phyloP scores from a whole-genome alignment of 2,329 filamentous ascomycete species.

The Cladophialophora immunda region DNA sequence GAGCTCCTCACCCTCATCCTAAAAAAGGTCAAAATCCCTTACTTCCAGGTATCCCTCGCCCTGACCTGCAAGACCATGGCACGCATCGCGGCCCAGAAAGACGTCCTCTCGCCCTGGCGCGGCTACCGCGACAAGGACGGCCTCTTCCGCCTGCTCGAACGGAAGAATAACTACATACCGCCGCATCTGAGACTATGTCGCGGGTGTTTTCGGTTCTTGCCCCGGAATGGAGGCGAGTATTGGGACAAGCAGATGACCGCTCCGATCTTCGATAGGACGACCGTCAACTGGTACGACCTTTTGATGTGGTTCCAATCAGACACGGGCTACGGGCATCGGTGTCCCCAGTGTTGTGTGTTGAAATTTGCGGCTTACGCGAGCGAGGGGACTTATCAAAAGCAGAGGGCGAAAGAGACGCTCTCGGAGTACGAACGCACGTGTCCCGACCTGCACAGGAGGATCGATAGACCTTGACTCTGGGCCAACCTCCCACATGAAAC shows the following conservation, averaged over 20 bases:
- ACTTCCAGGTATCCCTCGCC: slow-evolving; percentile 35
- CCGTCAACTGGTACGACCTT: slow-evolving; percentile 32
- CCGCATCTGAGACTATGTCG: slow-evolving; percentile 26
- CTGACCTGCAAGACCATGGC: slow-evolving; percentile 36
- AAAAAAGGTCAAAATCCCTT: slow-evolving; percentile 28
- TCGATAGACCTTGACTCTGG: slow-evolving; percentile 20
- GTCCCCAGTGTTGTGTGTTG: slow-evolving; percentile 26
- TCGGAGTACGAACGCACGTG: background rate
- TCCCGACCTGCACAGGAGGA: slow-evolving; percentile 17
- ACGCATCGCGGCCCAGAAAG: slow-evolving; percentile 21
- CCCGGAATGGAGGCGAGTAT: slow-evolving; percentile 8
- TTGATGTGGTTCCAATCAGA: slow-evolving; percentile 24
- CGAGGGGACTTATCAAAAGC: slow-evolving; percentile 9
- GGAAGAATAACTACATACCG: slow-evolving; percentile 31
- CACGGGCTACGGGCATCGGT: slow-evolving; percentile 20
- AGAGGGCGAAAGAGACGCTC: background rate
- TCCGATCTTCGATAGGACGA: slow-evolving; percentile 20
- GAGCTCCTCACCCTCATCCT: slow-evolving; percentile 35
- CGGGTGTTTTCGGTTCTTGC: slow-evolving; percentile 32
- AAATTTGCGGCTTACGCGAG: slow-evolving; percentile 22
- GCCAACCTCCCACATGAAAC: background rate
- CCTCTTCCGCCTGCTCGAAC: slow-evolving; percentile 34
- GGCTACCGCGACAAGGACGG: slow-evolving; percentile 37
- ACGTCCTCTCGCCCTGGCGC: slow-evolving; percentile 32
- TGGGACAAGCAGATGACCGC: slow-evolving; percentile 23